Evolutionary conservation across 148 eudicot genomes (phyloP).

Genomic region (Fagopyrum homotropicum): DNA sequence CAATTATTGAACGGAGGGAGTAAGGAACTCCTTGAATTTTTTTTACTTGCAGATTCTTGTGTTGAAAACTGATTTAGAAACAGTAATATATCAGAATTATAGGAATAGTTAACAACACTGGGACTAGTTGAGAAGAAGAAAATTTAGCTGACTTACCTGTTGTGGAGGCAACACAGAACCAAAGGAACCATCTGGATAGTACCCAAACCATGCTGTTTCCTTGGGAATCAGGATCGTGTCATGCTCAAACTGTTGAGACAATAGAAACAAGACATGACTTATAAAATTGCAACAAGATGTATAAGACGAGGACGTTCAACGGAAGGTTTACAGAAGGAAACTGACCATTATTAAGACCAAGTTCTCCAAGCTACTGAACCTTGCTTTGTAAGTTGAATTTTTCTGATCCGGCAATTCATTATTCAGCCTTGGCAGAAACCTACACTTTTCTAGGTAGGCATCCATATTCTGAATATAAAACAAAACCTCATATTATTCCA

Average conservation of each 20-base stretch:
- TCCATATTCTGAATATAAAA: slow-evolving; percentile 41
- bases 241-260: slow-evolving; percentile 56
- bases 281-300: neutral
- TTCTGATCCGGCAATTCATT: slow-evolving; percentile 70
- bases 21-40: neutral
- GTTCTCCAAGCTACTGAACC: slow-evolving; percentile 73
- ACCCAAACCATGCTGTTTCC: slow-evolving; percentile 97
- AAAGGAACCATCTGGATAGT: slow-evolving; percentile 87
- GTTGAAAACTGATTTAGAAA: neutral
- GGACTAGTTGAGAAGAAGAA: neutral
- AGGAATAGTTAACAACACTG: neutral
- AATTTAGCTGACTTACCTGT: slow-evolving; percentile 32
- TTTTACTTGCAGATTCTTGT: neutral
- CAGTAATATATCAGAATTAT: neutral
- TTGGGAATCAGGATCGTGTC: slow-evolving; percentile 84
- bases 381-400: slow-evolving; percentile 75
- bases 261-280: slow-evolving; percentile 8
- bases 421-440: slow-evolving; percentile 91
- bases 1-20: neutral
- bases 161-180: slow-evolving; percentile 66
- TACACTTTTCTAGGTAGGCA: slow-evolving; percentile 66
- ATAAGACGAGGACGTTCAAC: no score
- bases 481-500: neutral
- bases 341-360: slow-evolving; percentile 85
- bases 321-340: neutral